These are phyloP conservation scores for Leishmania guyanensis DNA, from an alignment of 208 protist species.

Conservation along the genomic window DNA sequence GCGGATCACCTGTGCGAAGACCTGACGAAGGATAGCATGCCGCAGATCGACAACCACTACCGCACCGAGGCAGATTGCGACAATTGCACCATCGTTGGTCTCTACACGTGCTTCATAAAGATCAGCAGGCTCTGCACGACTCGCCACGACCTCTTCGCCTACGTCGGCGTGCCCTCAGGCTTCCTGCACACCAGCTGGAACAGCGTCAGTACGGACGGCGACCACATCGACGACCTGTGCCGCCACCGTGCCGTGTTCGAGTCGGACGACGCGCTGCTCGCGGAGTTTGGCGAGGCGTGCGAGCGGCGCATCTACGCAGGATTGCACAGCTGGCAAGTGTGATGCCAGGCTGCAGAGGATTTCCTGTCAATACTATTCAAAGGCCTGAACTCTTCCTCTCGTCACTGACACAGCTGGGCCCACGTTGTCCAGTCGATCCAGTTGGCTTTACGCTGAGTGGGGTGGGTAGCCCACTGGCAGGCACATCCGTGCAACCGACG, in stretches of 20 bases:
- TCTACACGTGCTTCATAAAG: constrained; percentile 40
- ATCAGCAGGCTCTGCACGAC: constrained; percentile 23
- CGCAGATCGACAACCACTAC: constrained; percentile 36
- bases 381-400: not conserved
- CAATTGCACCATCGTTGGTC: constrained; percentile 35
- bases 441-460: not conserved
- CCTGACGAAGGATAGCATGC: constrained; percentile 36
- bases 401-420: not conserved
- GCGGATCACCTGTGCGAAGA: constrained; percentile 13
- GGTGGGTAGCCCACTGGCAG: not conserved
- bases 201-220: constrained; percentile 7
- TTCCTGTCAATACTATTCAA: constrained; percentile 34
- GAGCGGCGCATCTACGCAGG: constrained; percentile 32
- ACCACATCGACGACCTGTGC: constrained; percentile 30
- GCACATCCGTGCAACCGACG: not conserved
- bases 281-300: constrained; percentile 29
- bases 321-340: constrained; percentile 44
- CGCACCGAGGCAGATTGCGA: constrained; percentile 26
- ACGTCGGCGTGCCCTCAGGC: constrained; percentile 35
- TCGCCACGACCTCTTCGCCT: constrained; percentile 32
- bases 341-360: constrained; percentile 29
- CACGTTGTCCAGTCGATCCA: not conserved
- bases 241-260: constrained; percentile 12
- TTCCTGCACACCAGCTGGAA: constrained; percentile 29
- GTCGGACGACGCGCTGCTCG: constrained; percentile 29